Evolutionary conservation across 208 protist genomes (phyloP), one percentile per base, ranked within the genome.

Genomic region (Zelonia costaricensis): DNA sequence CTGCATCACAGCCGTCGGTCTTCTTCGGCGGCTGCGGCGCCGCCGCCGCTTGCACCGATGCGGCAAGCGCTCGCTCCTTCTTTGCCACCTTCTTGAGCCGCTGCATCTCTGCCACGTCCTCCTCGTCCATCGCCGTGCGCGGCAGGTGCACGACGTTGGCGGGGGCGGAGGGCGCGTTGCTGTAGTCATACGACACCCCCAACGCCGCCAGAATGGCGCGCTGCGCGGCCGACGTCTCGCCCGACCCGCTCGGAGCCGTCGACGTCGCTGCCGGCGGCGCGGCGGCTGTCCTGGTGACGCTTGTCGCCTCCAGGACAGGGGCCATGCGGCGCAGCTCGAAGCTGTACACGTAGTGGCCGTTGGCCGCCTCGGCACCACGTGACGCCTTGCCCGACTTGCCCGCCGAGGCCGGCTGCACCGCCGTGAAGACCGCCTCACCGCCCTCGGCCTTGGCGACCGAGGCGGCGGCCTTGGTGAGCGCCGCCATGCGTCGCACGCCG

Each of bases 281-380:
- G 12, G 22, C 10, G 1, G 15, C 12, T 16, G n/a, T n/a, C n/a
- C n/a, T n/a, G n/a, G n/a, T n/a, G n/a, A n/a, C n/a, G n/a, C n/a
- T n/a, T n/a, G n/a, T n/a, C n/a, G 38, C 8, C 16, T 59, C 56
- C 22, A 87, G 48, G 18, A 95, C 69, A 20, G 89, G 89, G 2
- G 82, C 70, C 89, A 95, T 95, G 53, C 89, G 83, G 16, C 89
- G 84, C n/a, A 95, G 76, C 57, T 95, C 89, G 52, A 95, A 95
- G 62, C 86, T 93, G 74, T 95, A 95, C 25, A 89, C 81, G 25
- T 67, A 75, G 39, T 65, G 47, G 0, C 46, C 61, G 0, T 20
- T 10, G 12, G 25, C 46, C 7, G 48, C 48, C 10, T 25, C n/a
- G 6, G 25, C 38, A 10, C 42, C 53, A 3, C 31, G 16, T 1